Evolutionary conservation across 192 early-diverging fungal species (phyloP), one percentile per base, ranked within the genome.

Genomic region (Coemansia sp.): DNA sequence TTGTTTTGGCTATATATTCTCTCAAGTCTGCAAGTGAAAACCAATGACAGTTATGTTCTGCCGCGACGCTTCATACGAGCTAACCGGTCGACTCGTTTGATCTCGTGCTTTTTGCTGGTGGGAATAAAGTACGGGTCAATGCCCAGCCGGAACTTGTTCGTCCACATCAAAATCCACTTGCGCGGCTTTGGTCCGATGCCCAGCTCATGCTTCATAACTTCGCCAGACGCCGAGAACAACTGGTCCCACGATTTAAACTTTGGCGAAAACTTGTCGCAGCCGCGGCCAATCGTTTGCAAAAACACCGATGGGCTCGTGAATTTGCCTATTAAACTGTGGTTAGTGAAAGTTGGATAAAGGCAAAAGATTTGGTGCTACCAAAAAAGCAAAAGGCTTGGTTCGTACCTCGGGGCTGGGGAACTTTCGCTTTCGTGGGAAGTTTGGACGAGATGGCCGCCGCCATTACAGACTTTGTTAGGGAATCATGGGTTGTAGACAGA

Each of bases 141-240:
- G 9, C 85, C 85, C 9, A 82, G 74, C 14, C 82, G 58, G 65
- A 73, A 85, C 68, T 83, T 77, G 60, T 85, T 76, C 9, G 68
- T 68, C 84, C 84, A 85, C 60, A 64, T 69, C 47, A 85, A 42
- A 57, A 85, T 82, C 76, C 81, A 90, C 70, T 84, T 87, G 69
- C 86, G 82, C 61, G 87, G 82, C 69, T 84, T 85, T 50, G 83
- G 77, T 0, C 77, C 64, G 8, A 90, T 76, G 0, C 76, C 82
- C 83, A 88, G 56, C 17, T 82, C 76, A 9, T 60, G 44, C 68
- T 84, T 87, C 88, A 90, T 85, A 31, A 64, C 76, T 3, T 21
- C 18, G 10, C 83, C 68, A 57, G 36, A 78, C 79, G 15, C 70
- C 78, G 58, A 90, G 6, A 34, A 90, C 53, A 90, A 57, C 23